These are phyloP conservation scores for Trichoderma oligosporum DNA, from an alignment of 2,329 filamentous ascomycete genomes.

Conservation along the genomic window DNA sequence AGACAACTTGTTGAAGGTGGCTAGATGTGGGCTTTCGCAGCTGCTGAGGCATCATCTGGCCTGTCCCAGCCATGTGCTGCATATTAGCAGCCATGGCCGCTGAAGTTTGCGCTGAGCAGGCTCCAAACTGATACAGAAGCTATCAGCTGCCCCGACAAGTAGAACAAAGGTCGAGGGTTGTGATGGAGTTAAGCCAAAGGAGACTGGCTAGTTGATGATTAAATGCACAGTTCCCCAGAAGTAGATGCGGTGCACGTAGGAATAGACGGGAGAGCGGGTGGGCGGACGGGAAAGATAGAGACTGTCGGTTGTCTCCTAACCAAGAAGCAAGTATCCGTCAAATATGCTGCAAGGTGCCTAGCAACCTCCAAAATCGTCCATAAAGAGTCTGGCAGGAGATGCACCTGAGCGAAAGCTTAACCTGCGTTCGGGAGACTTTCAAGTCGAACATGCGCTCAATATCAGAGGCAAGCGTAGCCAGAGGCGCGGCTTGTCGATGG, in stretches of 20 bases:
- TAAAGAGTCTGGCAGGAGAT: slow-evolving; percentile 26
- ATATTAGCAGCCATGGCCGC: slow-evolving; percentile 60
- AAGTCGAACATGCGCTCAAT: slow-evolving; percentile 12
- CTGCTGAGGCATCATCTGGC: slow-evolving; percentile 45
- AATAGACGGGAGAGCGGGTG: background rate
- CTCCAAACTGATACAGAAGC: slow-evolving; percentile 21
- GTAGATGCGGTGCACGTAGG: background rate
- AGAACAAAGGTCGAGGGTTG: background rate
- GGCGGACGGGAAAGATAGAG: slow-evolving; percentile 1
- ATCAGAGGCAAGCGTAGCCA: background rate
- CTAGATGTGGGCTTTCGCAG: slow-evolving; percentile 32
- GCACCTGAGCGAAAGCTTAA: background rate
- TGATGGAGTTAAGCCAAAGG: background rate
- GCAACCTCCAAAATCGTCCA: slow-evolving; percentile 30
- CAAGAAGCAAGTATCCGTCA: slow-evolving; percentile 24
- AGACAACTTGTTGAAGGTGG: slow-evolving; percentile 40
- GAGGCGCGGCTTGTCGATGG: background rate
- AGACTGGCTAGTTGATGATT: background rate
- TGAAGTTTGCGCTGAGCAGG: slow-evolving; percentile 22
- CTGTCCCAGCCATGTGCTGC: slow-evolving; percentile 51
- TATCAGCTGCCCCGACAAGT: background rate
- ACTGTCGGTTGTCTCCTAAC: slow-evolving; percentile 9
- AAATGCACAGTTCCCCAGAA: background rate
- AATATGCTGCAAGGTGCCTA: slow-evolving; percentile 32
- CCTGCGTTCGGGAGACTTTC: background rate